phyloP scores from a whole-genome alignment of 2,329 filamentous ascomycete genomes.

The Ophiocordyceps camponoti-saundersi region DNA sequence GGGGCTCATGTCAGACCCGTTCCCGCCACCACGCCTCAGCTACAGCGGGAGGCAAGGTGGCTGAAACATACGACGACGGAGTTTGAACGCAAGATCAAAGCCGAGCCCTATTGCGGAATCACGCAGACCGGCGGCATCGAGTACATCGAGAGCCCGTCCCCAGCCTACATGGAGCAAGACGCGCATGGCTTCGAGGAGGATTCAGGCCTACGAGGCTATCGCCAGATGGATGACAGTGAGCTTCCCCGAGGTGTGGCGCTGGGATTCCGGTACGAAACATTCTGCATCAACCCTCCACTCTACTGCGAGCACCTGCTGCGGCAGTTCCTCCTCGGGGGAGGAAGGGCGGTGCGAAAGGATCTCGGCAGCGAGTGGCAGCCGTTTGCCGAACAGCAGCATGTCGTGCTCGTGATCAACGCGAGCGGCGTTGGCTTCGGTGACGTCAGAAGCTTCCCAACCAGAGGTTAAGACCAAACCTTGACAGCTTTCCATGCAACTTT shows the following conservation, averaged over 20 bases:
- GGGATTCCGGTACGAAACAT: constrained; percentile 34
- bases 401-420: constrained; percentile 14
- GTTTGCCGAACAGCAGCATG: constrained; percentile 7
- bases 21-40: constrained; percentile 16
- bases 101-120: constrained; percentile 22
- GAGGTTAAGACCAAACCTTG: constrained; percentile 10
- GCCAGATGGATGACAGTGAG: constrained; percentile 14
- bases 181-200: constrained; percentile 10
- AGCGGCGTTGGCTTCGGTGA: constrained; percentile 18
- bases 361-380: constrained; percentile 16
- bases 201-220: constrained; percentile 11
- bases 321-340: constrained; percentile 13
- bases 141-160: constrained; percentile 28
- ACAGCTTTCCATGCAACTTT: not conserved
- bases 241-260: constrained; percentile 24
- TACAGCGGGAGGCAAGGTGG: constrained; percentile 15
- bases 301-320: constrained; percentile 25
- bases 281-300: constrained; percentile 36
- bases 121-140: constrained; percentile 32
- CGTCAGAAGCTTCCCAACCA: constrained; percentile 13
- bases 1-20: constrained; percentile 39
- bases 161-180: constrained; percentile 18
- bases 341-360: constrained; percentile 10
- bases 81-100: constrained; percentile 7
- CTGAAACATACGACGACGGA: constrained; percentile 11